Base-by-base conservation (phyloP, 1,284 basidiomycete genomes). In the Pyrrhoderma noxium region DNA sequence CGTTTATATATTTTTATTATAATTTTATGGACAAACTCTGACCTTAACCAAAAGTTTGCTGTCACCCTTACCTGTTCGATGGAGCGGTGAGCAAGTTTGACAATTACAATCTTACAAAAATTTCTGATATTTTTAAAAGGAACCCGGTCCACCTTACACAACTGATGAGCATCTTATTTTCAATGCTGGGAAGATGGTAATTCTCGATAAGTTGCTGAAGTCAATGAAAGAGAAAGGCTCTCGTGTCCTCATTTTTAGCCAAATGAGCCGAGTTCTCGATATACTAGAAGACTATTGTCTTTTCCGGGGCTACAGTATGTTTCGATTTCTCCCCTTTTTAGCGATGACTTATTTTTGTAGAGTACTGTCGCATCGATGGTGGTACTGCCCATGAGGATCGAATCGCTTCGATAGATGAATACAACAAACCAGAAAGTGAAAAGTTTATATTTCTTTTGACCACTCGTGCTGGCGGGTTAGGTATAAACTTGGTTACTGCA, bases 381-480 rank as follows among this genome's bases (percentile, higher is more conserved):
- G 76, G 88, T 42, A 97, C 95, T 0, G 89, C 91, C 1, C 95
- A 98, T 62, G 95, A 99, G 49, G 94, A 98, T 62, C 93, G 96
- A 55, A 96, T 98, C 56, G 64, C 82, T 7, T 89, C 93, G 7
- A 99, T 99, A 60, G 96, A 99, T 73, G 93, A 97, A 54, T 99
- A 97, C 72, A 99, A 99, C 71, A 91, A 87, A 57, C 92, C 92
- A 0, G 90, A 76, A 16, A 93, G 89, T 64, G 94, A 98, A 58
- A 98, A 92, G 70, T 99, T 98, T 65, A 87, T 98, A 57, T 99
- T 99, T 76, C 70, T 99, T 51, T 76, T 99, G 5, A 99, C 96
- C 0, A 99, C 96, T 1, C 86, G 96, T 57, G 96, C 96, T n/a
- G 96, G 96, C 58, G 96, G 96, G 49, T 73, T 99, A 44, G 96